phyloP scores from a whole-genome alignment of 1,139 yeast species.

The Nadsonia commutata region DNA sequence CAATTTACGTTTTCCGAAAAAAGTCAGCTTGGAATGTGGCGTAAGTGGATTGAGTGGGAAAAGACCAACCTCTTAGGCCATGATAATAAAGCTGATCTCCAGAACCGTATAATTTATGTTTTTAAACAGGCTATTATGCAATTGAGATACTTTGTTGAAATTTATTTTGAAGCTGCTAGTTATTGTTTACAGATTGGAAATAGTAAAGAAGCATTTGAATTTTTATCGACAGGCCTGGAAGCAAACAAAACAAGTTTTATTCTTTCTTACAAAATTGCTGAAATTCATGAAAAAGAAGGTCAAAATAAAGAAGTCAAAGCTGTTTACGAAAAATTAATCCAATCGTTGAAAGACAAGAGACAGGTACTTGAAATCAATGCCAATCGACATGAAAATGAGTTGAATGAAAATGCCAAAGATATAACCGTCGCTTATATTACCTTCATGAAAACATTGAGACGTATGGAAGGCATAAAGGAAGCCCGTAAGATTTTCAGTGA shows the following conservation, averaged over 20 bases:
- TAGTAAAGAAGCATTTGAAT: conserved; percentile 21
- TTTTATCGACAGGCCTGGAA: conserved; percentile 40
- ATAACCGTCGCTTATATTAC: conserved; percentile 22
- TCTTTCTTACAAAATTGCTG: conserved; percentile 54
- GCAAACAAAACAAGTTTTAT: conserved; percentile 64
- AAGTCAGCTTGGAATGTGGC: conserved; percentile 37
- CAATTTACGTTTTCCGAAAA: conserved; percentile 24
- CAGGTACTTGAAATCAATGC: not conserved
- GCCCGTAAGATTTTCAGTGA: conserved; percentile 41
- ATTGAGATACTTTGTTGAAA: conserved; percentile 61
- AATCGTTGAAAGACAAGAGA: conserved; percentile 5
- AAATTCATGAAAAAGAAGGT: conserved; percentile 47
- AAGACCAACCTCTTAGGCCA: conserved; percentile 51
- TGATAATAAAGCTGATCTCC: conserved; percentile 32
- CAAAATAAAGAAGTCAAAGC: conserved; percentile 38
- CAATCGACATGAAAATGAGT: conserved; percentile 4
- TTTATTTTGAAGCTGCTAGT: conserved; percentile 63
- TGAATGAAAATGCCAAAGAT: conserved; percentile 15
- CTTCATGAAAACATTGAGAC: conserved; percentile 25
- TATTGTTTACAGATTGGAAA: conserved; percentile 17
- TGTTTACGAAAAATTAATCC: conserved; percentile 28
- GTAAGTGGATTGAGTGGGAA: conserved; percentile 71
- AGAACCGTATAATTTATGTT: conserved; percentile 55
- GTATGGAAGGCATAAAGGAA: conserved; percentile 25
- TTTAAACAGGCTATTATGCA: conserved; percentile 55